Evolutionary conservation across 2,329 filamentous ascomycete species (phyloP).

Genomic region (Tolypocladium ophioglossoides): DNA sequence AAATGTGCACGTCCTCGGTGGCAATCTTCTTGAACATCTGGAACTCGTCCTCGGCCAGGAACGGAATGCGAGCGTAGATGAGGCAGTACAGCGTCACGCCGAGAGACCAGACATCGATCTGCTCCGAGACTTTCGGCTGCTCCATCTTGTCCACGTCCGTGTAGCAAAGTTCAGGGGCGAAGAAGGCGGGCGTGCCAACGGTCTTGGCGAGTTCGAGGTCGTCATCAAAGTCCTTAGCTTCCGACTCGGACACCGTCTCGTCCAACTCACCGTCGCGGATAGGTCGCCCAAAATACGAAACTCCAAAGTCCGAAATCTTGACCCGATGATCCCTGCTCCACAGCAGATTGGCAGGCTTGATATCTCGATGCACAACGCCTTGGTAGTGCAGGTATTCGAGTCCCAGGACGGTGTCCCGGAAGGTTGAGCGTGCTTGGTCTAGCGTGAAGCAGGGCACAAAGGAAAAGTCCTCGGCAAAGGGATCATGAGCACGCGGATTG

Average conservation of each 20-base stretch:
- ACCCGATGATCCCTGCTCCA: constrained; percentile 77
- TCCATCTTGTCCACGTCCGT: constrained; percentile 62
- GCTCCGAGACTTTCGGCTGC: constrained; percentile 73
- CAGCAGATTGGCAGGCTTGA: constrained; percentile 83
- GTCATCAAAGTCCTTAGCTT: constrained; percentile 80
- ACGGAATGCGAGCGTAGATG: constrained; percentile 87
- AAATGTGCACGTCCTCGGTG: constrained; percentile 85
- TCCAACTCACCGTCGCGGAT: constrained; percentile 73
- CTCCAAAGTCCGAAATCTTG: constrained; percentile 98
- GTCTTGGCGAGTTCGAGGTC: constrained; percentile 96
- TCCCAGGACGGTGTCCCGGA: constrained; percentile 86
- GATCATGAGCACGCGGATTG: constrained; percentile 46
- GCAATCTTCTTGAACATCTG: constrained; percentile 88
- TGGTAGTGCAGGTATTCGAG: constrained; percentile 89
- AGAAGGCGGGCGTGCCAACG: constrained; percentile 94
- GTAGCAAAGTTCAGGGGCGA: constrained; percentile 91
- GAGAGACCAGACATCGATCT: constrained; percentile 95
- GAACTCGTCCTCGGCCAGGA: constrained; percentile 83
- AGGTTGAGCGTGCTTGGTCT: constrained; percentile 69
- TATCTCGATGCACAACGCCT: constrained; percentile 74
- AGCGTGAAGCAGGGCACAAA: constrained; percentile 92
- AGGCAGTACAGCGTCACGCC: constrained; percentile 95
- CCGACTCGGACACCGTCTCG: constrained; percentile 65
- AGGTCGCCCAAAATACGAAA: constrained; percentile 89
- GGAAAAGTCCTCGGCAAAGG: constrained; percentile 76